These are phyloP conservation scores for Melastoma malabathricum DNA, from an alignment of 345 rosid species.

Conservation along the genomic window DNA sequence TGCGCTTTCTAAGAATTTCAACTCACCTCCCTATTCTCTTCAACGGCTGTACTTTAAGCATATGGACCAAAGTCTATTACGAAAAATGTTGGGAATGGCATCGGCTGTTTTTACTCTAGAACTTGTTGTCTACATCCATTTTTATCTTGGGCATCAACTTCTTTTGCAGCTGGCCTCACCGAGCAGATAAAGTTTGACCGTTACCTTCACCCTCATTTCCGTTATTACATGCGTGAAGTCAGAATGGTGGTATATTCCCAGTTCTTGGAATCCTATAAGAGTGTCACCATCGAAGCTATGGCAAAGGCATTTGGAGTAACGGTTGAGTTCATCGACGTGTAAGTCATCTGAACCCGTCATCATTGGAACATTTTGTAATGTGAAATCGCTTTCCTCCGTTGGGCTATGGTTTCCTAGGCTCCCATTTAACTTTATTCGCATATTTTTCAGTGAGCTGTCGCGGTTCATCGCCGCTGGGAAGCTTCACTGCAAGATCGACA, in stretches of 20 bases:
- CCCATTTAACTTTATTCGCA: not conserved
- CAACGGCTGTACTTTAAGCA: conserved; percentile 1
- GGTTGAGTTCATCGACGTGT: conserved; percentile 85
- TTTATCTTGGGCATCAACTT: not conserved
- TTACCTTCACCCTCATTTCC: conserved; percentile 84
- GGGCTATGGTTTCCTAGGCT: not conserved
- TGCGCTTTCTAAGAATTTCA: not conserved
- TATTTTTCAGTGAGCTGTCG: conserved; percentile 72
- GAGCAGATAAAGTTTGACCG: conserved; percentile 87
- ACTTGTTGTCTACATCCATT: too few species aligned
- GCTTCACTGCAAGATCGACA: conserved; percentile 98
- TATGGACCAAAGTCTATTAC: too few species aligned
- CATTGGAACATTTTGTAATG: not conserved
- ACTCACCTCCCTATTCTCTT: not conserved
- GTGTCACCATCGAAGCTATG: conserved; percentile 96
- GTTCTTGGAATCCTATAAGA: conserved; percentile 91
- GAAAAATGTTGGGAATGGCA: too few species aligned
- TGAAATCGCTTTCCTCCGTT: not conserved
- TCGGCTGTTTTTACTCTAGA: too few species aligned
- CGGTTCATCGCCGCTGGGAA: conserved; percentile 94
- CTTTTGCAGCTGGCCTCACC: conserved; percentile 55
- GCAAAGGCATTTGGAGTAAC: conserved; percentile 96
- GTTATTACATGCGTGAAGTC: conserved; percentile 96
- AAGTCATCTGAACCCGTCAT: conserved; percentile 18
- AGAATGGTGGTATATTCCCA: conserved; percentile 90